A percentile compares a stretch with the other conserved stretches of the same genome.
phyloP scores from a whole-genome alignment of 2,329 filamentous ascomycete species.

The Cladosporium sp. region DNA sequence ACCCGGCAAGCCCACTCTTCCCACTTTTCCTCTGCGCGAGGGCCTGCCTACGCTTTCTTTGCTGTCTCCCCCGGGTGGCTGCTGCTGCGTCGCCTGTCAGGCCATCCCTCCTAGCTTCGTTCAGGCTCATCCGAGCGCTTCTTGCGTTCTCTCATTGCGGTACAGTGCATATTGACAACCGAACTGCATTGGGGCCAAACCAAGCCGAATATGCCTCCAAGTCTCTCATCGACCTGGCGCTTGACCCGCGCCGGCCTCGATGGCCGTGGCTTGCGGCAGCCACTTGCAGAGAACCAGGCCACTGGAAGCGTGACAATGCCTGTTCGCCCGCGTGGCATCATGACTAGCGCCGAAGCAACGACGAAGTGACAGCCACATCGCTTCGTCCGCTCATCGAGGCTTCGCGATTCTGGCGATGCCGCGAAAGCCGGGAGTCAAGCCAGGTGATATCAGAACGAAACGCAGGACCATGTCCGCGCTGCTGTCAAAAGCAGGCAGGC shows the following conservation, averaged over 20 bases:
- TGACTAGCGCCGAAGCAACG: background rate
- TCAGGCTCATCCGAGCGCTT: no score
- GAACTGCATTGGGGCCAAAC: no score
- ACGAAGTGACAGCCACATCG: slow-evolving; percentile 9
- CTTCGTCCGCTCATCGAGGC: slow-evolving; percentile 7
- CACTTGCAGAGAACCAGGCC: no score
- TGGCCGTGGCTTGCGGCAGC: no score
- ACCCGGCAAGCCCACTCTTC: background rate
- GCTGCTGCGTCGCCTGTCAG: background rate
- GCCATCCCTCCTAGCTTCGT: background rate
- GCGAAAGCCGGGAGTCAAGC: slow-evolving; percentile 5
- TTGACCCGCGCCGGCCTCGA: no score
- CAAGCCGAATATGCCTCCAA: no score
- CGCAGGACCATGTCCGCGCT: background rate
- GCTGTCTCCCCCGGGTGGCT: background rate
- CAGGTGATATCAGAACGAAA: slow-evolving; percentile 8
- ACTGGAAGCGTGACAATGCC: background rate
- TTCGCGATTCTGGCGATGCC: slow-evolving; percentile 4
- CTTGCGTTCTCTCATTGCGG: no score
- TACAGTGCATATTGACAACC: no score
- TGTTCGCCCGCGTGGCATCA: background rate
- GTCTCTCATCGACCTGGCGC: no score
- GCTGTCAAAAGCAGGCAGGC: no score
- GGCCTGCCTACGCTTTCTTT: background rate
- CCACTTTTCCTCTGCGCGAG: background rate